Percentiles rank a stretch among this genome's conserved stretches.
These are phyloP conservation scores for Pythium biforme DNA, from an alignment of 352 stramenopile genomes.

Conservation along the genomic window DNA sequence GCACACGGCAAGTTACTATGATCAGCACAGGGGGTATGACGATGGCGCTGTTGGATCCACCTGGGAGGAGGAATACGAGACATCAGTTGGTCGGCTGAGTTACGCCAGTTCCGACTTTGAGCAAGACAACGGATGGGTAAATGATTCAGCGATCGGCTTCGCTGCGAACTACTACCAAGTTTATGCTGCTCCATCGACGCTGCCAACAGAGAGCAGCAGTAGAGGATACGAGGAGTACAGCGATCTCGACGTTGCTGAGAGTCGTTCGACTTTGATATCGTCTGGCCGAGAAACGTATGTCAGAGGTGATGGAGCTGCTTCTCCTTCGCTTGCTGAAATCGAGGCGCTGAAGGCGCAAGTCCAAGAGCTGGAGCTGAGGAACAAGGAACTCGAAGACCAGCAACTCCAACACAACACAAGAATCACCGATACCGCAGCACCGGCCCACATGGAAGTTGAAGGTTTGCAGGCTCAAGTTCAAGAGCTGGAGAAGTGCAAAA, in stretches of 20 bases:
- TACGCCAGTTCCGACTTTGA: constrained; percentile 12
- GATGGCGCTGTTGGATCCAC: neutral
- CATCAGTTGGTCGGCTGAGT: neutral
- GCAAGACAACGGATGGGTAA: neutral
- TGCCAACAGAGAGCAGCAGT: constrained; percentile 15
- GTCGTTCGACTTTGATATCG: constrained; percentile 17
- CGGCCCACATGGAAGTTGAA: constrained; percentile 11
- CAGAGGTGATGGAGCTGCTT: constrained; percentile 11
- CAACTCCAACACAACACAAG: neutral
- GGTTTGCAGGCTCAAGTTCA: constrained; percentile 2
- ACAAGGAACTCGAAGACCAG: constrained; percentile 15
- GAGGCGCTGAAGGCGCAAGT: constrained; percentile 17
- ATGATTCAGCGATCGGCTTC: neutral
- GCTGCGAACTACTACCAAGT: constrained; percentile 3
- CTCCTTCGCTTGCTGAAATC: constrained; percentile 16
- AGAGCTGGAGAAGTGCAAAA: constrained; percentile 7
- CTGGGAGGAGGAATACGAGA: constrained; percentile 14
- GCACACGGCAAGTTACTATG: constrained; percentile 38
- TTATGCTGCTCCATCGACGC: neutral
- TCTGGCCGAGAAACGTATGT: constrained; percentile 16
- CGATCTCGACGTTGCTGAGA: constrained; percentile 16
- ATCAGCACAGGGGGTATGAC: constrained; percentile 6
- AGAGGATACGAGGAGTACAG: constrained; percentile 14
- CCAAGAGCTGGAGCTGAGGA: constrained; percentile 12
- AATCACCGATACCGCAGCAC: neutral